These are phyloP conservation scores for Pilasporangium apinafurcum DNA, from an alignment of 352 stramenopile species.

Conservation along the genomic window DNA sequence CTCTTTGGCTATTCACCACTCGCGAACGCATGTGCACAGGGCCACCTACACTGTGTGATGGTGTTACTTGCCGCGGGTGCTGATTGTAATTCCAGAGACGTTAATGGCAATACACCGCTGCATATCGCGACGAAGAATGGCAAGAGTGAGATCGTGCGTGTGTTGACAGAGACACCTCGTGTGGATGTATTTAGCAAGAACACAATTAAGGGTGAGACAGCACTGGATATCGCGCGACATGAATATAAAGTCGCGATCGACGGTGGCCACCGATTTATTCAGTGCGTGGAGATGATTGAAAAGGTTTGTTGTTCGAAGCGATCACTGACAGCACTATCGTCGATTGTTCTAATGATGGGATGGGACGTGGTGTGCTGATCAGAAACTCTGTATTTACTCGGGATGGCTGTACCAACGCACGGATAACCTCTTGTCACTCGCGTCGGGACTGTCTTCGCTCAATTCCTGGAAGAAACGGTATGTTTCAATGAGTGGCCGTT, in stretches of 20 bases:
- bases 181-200: conserved; percentile 57
- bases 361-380: background rate
- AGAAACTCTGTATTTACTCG: conserved; percentile 80
- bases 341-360: background rate
- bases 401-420: conserved; percentile 77
- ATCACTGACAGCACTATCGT: background rate
- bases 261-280: conserved; percentile 28
- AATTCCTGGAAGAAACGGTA: conserved; percentile 83
- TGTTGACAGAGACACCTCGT: conserved; percentile 41
- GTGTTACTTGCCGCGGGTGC: conserved; percentile 46
- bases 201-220: conserved; percentile 40
- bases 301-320: conserved; percentile 29
- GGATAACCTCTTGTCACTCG: conserved; percentile 76
- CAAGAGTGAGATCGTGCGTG: conserved; percentile 62
- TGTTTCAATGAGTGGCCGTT: background rate
- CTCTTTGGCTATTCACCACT: conserved; percentile 62
- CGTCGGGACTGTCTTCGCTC: conserved; percentile 59
- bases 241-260: conserved; percentile 35
- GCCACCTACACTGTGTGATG: conserved; percentile 56
- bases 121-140: conserved; percentile 51
- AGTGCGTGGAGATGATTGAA: conserved; percentile 76
- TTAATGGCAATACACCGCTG: conserved; percentile 57
- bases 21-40: conserved; percentile 46
- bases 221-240: conserved; percentile 65
- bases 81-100: conserved; percentile 50